Evolutionary conservation across 2,329 filamentous ascomycete species (phyloP).

Genomic region (Zopfia rhizophila): DNA sequence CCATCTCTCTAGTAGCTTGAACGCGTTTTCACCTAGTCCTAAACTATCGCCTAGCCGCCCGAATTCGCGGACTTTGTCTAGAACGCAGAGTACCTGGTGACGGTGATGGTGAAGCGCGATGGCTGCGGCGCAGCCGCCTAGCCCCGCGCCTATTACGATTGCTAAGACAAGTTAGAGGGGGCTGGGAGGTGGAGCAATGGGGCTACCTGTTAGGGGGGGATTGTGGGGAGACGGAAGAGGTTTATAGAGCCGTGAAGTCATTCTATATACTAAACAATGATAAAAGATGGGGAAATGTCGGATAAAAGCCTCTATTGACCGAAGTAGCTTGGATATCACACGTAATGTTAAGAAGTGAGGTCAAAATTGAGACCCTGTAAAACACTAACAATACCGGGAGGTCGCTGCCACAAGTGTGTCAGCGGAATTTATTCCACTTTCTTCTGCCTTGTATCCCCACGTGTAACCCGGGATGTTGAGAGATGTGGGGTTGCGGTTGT

Average conservation of each 20-base stretch:
- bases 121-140: conserved; percentile 62
- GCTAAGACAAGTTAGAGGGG: conserved; percentile 42
- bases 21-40: conserved; percentile 60
- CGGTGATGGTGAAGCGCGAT: conserved; percentile 61
- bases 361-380: no score
- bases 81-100: conserved; percentile 51
- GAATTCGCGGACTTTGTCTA: conserved; percentile 58
- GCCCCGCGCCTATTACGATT: conserved; percentile 62
- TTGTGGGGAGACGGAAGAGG: conserved; percentile 22
- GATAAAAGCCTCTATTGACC: no score
- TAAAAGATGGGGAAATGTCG: no score
- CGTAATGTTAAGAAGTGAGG: no score
- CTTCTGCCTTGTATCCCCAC: no score
- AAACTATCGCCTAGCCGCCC: conserved; percentile 59
- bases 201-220: conserved; percentile 29
- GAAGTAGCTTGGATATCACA: no score
- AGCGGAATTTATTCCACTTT: no score
- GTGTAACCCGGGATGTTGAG: no score
- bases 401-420: no score
- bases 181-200: neutral
- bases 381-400: no score
- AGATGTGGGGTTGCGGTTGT: no score
- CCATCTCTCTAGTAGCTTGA: conserved; percentile 59
- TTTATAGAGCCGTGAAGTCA: conserved; percentile 13
- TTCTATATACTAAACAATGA: no score